Evolutionary conservation across 164 flowering plant species (phyloP).

Genomic region (Aristolochia fimbriata): DNA sequence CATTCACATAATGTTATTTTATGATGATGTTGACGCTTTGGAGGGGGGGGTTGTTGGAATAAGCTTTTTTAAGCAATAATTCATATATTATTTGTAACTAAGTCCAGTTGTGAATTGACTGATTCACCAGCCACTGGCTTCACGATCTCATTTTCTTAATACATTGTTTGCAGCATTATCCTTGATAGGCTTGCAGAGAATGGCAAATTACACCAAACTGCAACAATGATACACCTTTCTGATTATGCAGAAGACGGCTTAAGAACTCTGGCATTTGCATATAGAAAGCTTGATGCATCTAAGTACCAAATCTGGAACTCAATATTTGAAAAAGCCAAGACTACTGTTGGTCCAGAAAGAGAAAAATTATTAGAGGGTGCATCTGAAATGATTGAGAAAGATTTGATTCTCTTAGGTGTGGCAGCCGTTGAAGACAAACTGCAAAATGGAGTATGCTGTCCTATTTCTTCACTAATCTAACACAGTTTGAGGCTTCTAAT

Average conservation of each 20-base stretch:
- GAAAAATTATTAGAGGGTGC: slow-evolving; percentile 40
- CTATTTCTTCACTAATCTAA: neutral
- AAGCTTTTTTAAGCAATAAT: neutral
- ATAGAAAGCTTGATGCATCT: slow-evolving; percentile 21
- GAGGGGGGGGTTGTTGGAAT: neutral
- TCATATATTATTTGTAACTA: too few species aligned
- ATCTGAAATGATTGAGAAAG: slow-evolving; percentile 51
- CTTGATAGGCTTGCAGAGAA: slow-evolving; percentile 36
- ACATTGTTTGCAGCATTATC: slow-evolving; percentile 34
- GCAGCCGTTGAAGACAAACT: slow-evolving; percentile 61
- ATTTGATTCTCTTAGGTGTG: slow-evolving; percentile 46
- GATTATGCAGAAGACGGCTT: slow-evolving; percentile 55
- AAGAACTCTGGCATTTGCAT: slow-evolving; percentile 46
- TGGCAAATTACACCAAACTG: slow-evolving; percentile 29
- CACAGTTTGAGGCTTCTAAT: neutral
- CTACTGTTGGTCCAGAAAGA: slow-evolving; percentile 38
- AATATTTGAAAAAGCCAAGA: slow-evolving; percentile 34
- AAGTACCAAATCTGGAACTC: slow-evolving; percentile 40
- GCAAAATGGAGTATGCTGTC: slow-evolving; percentile 42
- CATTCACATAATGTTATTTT: too few species aligned
- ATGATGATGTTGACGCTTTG: too few species aligned
- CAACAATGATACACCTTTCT: slow-evolving; percentile 31
- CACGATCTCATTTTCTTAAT: neutral
- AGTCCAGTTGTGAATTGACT: too few species aligned
- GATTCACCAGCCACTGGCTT: too few species aligned